Evolutionary conservation across 2,329 filamentous ascomycete genomes (phyloP).

Genomic region (Beauveria rudraprayagi): DNA sequence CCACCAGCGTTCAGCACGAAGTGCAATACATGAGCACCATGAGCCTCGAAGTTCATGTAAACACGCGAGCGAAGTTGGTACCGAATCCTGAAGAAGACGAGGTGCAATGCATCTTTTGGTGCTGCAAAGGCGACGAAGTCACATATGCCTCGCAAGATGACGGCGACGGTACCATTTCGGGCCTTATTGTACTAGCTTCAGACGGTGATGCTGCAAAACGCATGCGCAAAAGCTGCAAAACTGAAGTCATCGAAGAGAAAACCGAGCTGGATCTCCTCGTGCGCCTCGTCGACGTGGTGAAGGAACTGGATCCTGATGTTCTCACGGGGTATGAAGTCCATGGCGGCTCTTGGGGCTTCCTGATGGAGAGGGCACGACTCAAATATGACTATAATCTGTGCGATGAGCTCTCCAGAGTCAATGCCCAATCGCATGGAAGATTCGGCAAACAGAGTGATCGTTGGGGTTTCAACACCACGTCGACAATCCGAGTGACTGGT

Average conservation of each 20-base stretch:
- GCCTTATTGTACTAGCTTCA: constrained; percentile 64
- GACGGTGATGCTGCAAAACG: constrained; percentile 50
- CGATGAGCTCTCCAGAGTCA: constrained; percentile 86
- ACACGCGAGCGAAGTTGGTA: constrained; percentile 69
- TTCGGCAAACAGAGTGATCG: constrained; percentile 80
- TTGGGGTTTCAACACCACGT: constrained; percentile 93
- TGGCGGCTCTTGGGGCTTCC: constrained; percentile 86
- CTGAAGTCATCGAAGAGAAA: constrained; percentile 64
- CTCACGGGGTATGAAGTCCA: constrained; percentile 94
- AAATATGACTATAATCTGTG: constrained; percentile 89
- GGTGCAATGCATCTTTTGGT: constrained; percentile 85
- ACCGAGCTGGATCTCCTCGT: constrained; percentile 81
- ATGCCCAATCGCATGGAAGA: constrained; percentile 69
- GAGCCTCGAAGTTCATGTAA: constrained; percentile 88
- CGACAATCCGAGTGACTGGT: constrained; percentile 85
- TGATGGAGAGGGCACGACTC: constrained; percentile 78
- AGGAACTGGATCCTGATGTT: constrained; percentile 79
- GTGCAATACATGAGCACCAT: constrained; percentile 94
- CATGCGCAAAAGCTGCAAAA: constrained; percentile 51
- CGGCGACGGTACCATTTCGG: constrained; percentile 48
- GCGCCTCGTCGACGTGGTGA: constrained; percentile 79
- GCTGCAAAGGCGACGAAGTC: constrained; percentile 67
- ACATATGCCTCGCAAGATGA: constrained; percentile 25
- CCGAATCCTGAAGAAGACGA: constrained; percentile 90
- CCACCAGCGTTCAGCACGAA: constrained; percentile 72